Evolutionary conservation across 2,329 filamentous ascomycete genomes (phyloP), one percentile per base, ranked within the genome.

Genomic region (Pestalotiopsis sp.): DNA sequence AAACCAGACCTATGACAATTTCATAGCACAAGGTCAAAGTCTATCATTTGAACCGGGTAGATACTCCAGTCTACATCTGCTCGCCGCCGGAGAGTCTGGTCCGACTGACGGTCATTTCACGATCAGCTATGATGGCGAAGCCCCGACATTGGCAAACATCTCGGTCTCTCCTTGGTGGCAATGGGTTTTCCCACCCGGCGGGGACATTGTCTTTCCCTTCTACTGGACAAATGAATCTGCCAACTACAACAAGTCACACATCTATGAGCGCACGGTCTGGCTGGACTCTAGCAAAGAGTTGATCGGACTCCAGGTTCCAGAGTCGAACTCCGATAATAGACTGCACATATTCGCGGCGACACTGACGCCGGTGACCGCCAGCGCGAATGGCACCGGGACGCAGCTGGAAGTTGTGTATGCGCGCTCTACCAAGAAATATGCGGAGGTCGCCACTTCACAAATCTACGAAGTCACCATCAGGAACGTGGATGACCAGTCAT

Each of bases 301-400:
- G n/a, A 62, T 31, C 13, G 66, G 66, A n/a, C 27, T 74, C 27
- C 69, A 69, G 49, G 64, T 72, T 23, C 69, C 72, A 0, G 70
- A 69, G 12, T 62, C 67, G 7, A 20, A 62, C 17, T 31, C 52
- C 2, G 27, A 20, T 7, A 67, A 62, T 2, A 78, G 68, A 74
- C 74, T 84, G 59, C 83, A 85, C 61, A 67, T 84, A 13, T 85
- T 85, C 67, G 78, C 83, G 0, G 70, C 83, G 36, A 81, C 82
- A 0, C 66, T 85, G 41, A 78, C 58, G 25, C 65, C 65, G 12
- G 38, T 27, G 12, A 20, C 31, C 5, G 20, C 11, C 2, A 49
- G 27, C 14, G 74, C 71, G 67, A 74, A 67, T 6, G 20, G 76
- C 45, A 71, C 27, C n/a, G 70, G 73, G 2, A 36, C 65, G 14